phyloP scores from a whole-genome alignment of 805 yeast genomes.

The Sugiyamaella qingdaonensis region DNA sequence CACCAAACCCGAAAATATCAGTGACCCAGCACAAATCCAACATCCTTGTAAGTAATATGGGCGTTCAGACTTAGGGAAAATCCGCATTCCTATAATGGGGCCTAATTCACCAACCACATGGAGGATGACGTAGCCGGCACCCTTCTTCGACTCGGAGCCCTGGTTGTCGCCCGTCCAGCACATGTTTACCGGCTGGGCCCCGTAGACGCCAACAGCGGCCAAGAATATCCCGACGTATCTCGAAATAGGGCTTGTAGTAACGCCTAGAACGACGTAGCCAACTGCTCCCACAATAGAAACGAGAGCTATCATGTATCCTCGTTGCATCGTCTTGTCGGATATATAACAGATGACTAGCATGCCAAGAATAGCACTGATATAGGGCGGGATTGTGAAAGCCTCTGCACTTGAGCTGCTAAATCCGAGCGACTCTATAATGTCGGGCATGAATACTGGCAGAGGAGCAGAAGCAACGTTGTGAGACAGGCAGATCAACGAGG shows the following conservation, averaged over 20 bases:
- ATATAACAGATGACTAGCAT: constrained; percentile 42
- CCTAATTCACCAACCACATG: constrained; percentile 31
- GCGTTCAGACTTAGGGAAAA: constrained; percentile 22
- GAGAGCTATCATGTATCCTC: constrained; percentile 22
- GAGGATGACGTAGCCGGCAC: constrained; percentile 28
- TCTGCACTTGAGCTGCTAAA: constrained; percentile 40
- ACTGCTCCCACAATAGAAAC: constrained; percentile 12
- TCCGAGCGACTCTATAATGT: constrained; percentile 42
- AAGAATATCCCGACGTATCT: constrained; percentile 28
- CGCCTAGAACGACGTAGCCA: constrained; percentile 26
- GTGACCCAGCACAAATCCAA: constrained; percentile 22
- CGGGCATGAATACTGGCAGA: constrained; percentile 46
- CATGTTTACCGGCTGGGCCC: constrained; percentile 24
- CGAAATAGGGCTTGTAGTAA: constrained; percentile 17
- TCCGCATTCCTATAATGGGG: constrained; percentile 28
- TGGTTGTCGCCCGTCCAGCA: constrained; percentile 31
- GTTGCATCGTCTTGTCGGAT: constrained; percentile 37
- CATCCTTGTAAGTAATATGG: constrained; percentile 23
- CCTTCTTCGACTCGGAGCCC: constrained; percentile 28
- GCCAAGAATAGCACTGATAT: constrained; percentile 34
- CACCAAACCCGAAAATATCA: constrained; percentile 13
- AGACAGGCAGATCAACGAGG: constrained; percentile 21
- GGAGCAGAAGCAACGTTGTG: constrained; percentile 29
- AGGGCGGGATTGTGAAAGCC: constrained; percentile 46
- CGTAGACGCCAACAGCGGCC: constrained; percentile 24